Conservation (phyloP, 306 rosid species). For the Gastrolobium villosum region DNA sequence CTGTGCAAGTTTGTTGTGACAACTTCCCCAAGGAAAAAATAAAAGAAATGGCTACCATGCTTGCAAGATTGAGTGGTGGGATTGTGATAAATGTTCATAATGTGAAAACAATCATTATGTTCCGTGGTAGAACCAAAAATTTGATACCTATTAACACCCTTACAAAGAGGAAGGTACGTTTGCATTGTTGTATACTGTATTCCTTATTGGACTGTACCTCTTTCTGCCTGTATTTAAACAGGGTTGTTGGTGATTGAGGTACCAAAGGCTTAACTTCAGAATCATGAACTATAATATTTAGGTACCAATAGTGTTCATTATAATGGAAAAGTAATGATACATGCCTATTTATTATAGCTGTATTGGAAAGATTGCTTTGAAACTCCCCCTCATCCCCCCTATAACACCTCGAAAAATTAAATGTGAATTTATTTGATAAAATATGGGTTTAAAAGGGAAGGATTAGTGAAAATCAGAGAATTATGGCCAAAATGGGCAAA, state of each 20-base stretch:
- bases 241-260: constrained; percentile 5
- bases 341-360: constrained; percentile 8
- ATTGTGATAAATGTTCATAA: constrained; percentile 85
- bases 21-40: constrained; percentile 96
- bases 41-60: constrained; percentile 96
- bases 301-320: constrained; percentile 20
- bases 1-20: constrained; percentile 98
- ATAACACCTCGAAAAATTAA: no score
- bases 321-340: constrained; percentile 6
- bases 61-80: constrained; percentile 98
- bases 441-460: no score
- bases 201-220: constrained; percentile 25
- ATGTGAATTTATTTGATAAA: no score
- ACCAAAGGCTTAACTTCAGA: constrained; percentile 5
- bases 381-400: not conserved
- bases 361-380: constrained; percentile 24
- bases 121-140: constrained; percentile 94
- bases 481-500: no score
- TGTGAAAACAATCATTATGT: constrained; percentile 96
- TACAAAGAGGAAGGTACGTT: constrained; percentile 94
- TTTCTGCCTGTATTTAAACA: not conserved
- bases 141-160: constrained; percentile 98
- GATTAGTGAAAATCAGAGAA: no score
- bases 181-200: constrained; percentile 25
- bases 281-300: constrained; percentile 4